Conservation (phyloP, 1,139 yeast genomes). For the Tardiomyces digboiensis region DNA sequence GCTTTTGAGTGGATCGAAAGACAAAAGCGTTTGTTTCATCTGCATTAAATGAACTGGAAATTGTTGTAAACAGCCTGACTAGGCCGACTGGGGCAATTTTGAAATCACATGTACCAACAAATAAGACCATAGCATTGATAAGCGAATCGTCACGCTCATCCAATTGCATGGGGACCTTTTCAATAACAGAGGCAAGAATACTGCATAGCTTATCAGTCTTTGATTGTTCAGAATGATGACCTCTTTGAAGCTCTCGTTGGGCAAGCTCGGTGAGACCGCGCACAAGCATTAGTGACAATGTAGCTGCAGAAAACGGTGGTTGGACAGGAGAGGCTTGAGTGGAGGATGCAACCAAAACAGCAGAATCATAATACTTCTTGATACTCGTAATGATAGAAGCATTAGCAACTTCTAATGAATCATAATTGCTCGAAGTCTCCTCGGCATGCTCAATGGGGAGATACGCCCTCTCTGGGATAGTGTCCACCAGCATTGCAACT, state of each 20-base stretch:
- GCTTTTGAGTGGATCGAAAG: constrained; percentile 1
- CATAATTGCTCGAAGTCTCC: constrained; percentile 11
- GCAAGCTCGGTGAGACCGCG: constrained; percentile 30
- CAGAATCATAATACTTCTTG: constrained; percentile 23
- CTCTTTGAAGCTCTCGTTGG: constrained; percentile 12
- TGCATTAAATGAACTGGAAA: constrained; percentile 20
- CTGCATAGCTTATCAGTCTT: constrained; percentile 26
- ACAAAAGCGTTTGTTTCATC: constrained; percentile 16
- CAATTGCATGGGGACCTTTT: constrained; percentile 37
- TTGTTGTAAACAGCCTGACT: constrained; percentile 34
- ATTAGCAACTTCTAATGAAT: constrained; percentile 4
- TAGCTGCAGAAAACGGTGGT: constrained; percentile 37
- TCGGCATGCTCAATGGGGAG: constrained; percentile 36
- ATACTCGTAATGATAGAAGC: constrained; percentile 23
- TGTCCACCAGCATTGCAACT: constrained; percentile 32
- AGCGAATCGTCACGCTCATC: constrained; percentile 26
- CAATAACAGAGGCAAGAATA: constrained; percentile 36
- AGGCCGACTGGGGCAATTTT: constrained; percentile 31
- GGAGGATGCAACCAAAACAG: constrained; percentile 18
- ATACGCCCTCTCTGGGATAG: constrained; percentile 53
- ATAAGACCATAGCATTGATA: constrained; percentile 24
- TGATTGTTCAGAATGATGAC: constrained; percentile 12
- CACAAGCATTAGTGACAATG: constrained; percentile 36
- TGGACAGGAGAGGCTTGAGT: constrained; percentile 5
- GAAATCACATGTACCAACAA: constrained; percentile 16